These are phyloP conservation scores for Acacia acuminata DNA, from an alignment of 306 rosid species.

Conservation along the genomic window DNA sequence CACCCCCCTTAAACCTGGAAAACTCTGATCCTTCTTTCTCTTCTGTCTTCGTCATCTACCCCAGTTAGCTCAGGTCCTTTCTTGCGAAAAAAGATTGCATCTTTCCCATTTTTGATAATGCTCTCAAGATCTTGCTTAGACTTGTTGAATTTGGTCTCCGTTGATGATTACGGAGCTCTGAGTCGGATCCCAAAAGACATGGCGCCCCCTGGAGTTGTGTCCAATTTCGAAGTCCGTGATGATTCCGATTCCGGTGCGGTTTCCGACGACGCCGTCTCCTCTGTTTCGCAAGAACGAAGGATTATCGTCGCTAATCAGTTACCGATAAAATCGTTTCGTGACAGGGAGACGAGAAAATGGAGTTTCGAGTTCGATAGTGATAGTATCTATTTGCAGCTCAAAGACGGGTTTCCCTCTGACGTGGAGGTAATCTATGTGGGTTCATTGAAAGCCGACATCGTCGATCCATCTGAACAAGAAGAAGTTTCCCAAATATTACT, in stretches of 20 bases:
- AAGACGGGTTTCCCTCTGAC: conserved; percentile 51
- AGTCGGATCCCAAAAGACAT: conserved; percentile 33
- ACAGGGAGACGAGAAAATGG: conserved; percentile 30
- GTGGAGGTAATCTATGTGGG: conserved; percentile 69
- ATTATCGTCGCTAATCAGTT: conserved; percentile 70
- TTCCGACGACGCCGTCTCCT: conserved; percentile 24
- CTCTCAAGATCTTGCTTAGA: conserved; percentile 61
- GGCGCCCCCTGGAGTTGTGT: conserved; percentile 22
- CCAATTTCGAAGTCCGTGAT: conserved; percentile 25
- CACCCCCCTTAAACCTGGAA: not conserved
- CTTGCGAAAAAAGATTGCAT: not conserved
- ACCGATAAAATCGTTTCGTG: conserved; percentile 46
- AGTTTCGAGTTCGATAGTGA: conserved; percentile 61
- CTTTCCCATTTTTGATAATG: conserved; percentile 39
- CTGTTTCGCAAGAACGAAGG: conserved; percentile 38
- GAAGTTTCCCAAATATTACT: conserved; percentile 47
- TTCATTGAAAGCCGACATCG: conserved; percentile 54
- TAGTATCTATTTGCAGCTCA: conserved; percentile 56
- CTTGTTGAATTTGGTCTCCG: conserved; percentile 49
- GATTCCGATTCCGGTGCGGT: not conserved
- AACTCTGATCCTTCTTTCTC: not conserved
- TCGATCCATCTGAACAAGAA: conserved; percentile 53
- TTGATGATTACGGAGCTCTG: conserved; percentile 41
- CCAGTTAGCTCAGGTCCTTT: not conserved
- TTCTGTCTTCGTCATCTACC: not conserved